phyloP scores from a whole-genome alignment of 2,329 filamentous ascomycete genomes.

The Penicillium sp. region DNA sequence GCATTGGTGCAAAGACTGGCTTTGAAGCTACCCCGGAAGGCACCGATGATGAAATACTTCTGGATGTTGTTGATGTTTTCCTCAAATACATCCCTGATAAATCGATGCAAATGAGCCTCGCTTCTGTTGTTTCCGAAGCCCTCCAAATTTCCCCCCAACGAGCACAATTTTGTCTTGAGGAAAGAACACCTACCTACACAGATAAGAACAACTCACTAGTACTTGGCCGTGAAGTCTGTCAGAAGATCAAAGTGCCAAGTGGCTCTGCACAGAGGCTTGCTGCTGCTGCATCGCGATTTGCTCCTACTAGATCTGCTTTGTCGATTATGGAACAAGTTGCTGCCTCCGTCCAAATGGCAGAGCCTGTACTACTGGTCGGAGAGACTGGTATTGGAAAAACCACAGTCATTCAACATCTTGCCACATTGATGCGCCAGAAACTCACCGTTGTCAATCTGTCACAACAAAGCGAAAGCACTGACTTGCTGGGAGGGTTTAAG shows the following conservation, averaged over 20 bases:
- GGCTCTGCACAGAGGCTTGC: conserved; percentile 50
- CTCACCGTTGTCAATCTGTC: conserved; percentile 94
- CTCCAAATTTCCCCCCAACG: conserved; percentile 85
- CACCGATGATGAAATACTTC: conserved; percentile 80
- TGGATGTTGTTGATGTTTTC: conserved; percentile 93
- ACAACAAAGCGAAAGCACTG: conserved; percentile 96
- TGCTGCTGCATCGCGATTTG: conserved; percentile 63
- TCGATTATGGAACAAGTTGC: conserved; percentile 86
- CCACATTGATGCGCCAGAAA: conserved; percentile 80
- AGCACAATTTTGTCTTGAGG: conserved; percentile 74
- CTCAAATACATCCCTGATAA: conserved; percentile 75
- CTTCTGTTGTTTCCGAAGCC: conserved; percentile 77
- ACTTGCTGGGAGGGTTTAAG: conserved; percentile 94
- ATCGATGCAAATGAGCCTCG: conserved; percentile 56
- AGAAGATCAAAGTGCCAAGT: conserved; percentile 57
- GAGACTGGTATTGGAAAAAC: conserved; percentile 99
- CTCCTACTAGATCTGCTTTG: conserved; percentile 83
- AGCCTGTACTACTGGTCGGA: conserved; percentile 92
- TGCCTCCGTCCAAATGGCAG: conserved; percentile 78
- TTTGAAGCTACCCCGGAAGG: conserved; percentile 74
- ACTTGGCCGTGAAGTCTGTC: conserved; percentile 69
- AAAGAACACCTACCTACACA: conserved; percentile 72
- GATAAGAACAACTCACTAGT: conserved; percentile 62
- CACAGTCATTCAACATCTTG: conserved; percentile 90
- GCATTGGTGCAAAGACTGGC: conserved; percentile 64